Evolutionary conservation across 202 grass and related monocot species (phyloP).

Genomic region (Alloteropsis angusta): DNA sequence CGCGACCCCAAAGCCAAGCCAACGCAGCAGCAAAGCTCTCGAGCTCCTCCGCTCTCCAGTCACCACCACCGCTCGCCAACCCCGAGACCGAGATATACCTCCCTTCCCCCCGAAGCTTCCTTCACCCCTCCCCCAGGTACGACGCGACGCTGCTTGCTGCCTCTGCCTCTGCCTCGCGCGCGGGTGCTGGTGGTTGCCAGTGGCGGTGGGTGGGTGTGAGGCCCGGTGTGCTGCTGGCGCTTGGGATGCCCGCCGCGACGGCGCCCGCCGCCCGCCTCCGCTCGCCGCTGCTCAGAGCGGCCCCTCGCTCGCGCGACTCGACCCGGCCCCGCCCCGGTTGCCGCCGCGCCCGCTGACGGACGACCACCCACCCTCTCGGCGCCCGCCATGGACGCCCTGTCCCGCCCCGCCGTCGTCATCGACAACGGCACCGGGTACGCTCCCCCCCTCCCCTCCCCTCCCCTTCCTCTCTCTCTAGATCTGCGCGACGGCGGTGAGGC

Average conservation of each 20-base stretch:
- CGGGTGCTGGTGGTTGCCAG: background rate
- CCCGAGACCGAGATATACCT: background rate
- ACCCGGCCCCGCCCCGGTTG: background rate
- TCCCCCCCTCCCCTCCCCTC: too few species aligned
- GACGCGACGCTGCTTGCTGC: background rate
- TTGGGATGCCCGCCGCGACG: conserved; percentile 32
- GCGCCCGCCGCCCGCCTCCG: conserved; percentile 22
- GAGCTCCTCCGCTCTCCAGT: background rate
- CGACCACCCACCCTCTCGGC: background rate
- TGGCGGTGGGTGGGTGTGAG: conserved; percentile 14
- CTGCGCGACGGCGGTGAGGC: background rate
- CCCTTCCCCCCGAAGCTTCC: conserved; percentile 24
- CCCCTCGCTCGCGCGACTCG: background rate
- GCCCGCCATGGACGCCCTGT: conserved; percentile 59
- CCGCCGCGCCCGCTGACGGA: conserved; percentile 5
- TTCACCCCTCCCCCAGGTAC: background rate
- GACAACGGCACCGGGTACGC: conserved; percentile 96
- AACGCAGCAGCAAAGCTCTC: background rate
- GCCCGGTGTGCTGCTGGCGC: background rate
- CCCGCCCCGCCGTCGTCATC: conserved; percentile 93
- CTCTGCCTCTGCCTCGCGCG: background rate
- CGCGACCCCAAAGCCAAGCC: too few species aligned
- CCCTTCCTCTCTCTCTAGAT: background rate
- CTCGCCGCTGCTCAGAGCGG: background rate
- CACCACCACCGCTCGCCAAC: background rate